Base-by-base conservation (phyloP, 108 stramenopile genomes). In the Epithemia pelagica region DNA sequence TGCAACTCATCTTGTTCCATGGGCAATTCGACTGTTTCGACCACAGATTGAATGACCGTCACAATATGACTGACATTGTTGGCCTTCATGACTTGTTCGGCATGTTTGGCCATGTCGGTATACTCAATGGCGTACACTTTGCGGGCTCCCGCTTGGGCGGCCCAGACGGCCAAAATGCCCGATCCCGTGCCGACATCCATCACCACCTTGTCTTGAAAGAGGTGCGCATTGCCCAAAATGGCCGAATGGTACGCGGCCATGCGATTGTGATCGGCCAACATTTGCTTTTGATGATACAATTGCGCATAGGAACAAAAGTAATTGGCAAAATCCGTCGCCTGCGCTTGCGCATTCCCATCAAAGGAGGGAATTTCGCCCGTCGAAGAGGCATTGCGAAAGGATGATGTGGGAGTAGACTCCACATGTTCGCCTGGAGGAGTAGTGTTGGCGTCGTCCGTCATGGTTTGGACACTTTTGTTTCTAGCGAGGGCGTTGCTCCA, bases 111-210 rank as follows among this genome's bases (percentile, higher is more conserved):
- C 96, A 97, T 97, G 73, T 96, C 95, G 20, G 98, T 97, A 69
- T 96, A 98, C 72, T 98, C 98, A 66, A 97, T 79, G 22, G 91
- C 91, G 69, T 92, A 92, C 7, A 96, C 97, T 62, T 93, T 92
- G 31, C 76, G 74, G 27, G 98, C 98, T 26, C 98, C 98, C 22
- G 98, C 98, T 70, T 95, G 88, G 15, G 96, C 98, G 7, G 95
- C 94, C 98, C 98, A 99, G 2, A 94, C 87, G 30, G 96, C 93
- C 58, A 99, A 78, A 57, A 99, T 96, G 0, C 98, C 98, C n/a
- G 82, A 86, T 28, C 98, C 98, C 5, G 98, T 97, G 18, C 98
- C 98, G 25, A 99, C 94, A 74, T 99, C 98, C 94, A 99, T 91
- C 28, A 99, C 96, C 20, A 96, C 85, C 84, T 99, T 99, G 64